A percentile compares a stretch with the other conserved stretches of the same genome.
These are phyloP conservation scores for Fragaria nilgerrensis DNA, from an alignment of 306 rosid genomes.

Conservation along the genomic window DNA sequence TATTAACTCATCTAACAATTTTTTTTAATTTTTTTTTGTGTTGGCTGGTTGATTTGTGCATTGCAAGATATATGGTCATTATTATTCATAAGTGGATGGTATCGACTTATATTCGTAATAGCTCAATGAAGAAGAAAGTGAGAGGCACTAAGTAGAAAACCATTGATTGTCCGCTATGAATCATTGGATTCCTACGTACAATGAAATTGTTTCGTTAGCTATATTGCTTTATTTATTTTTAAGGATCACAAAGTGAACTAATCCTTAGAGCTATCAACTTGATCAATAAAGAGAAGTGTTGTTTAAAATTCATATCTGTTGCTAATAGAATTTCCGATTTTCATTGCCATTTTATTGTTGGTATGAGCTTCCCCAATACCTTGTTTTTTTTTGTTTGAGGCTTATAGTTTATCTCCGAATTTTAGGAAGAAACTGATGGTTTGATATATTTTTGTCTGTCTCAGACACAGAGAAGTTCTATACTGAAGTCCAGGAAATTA, in stretches of 20 bases:
- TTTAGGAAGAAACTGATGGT: conserved; percentile 9
- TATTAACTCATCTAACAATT: not conserved
- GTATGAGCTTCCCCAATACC: not conserved
- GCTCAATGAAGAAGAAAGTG: not conserved
- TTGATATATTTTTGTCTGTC: conserved; percentile 13
- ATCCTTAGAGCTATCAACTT: not conserved
- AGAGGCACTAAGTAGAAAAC: not conserved
- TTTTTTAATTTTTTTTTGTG: not conserved
- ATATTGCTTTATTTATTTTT: not conserved
- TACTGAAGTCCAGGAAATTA: conserved; percentile 76
- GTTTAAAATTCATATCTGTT: not conserved
- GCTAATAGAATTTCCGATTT: not conserved
- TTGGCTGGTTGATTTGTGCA: not conserved
- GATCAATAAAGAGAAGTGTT: not conserved
- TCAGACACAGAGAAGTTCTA: conserved; percentile 89
- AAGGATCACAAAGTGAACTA: not conserved
- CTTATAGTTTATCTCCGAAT: not conserved
- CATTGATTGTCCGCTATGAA: not conserved
- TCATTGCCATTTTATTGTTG: not conserved
- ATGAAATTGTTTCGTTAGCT: not conserved
- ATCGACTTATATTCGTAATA: not conserved
- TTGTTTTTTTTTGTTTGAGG: not conserved
- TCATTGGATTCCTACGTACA: not conserved
- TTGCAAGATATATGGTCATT: not conserved
- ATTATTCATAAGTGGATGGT: not conserved